phyloP scores from a whole-genome alignment of 2,329 filamentous ascomycete genomes.

The Penicillium sp. region DNA sequence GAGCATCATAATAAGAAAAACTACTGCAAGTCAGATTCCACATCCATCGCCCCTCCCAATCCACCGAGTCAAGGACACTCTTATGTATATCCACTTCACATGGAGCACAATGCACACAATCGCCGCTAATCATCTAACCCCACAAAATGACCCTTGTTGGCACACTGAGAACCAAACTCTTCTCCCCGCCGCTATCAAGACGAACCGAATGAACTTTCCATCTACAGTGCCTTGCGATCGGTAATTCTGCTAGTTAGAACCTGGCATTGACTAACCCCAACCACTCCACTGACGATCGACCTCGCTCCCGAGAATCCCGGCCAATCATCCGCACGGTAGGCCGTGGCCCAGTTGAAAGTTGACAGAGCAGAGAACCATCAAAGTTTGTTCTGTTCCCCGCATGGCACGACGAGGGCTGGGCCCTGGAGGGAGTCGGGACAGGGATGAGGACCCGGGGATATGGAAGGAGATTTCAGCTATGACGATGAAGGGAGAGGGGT shows the following conservation, averaged over 20 bases:
- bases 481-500: neutral
- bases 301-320: neutral
- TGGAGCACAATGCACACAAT: neutral
- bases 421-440: neutral
- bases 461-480: neutral
- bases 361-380: conserved; percentile 2
- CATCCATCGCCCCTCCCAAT: neutral
- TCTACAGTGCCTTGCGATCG: neutral
- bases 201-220: neutral
- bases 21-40: neutral
- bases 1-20: neutral
- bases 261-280: neutral
- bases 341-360: neutral
- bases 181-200: neutral
- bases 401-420: neutral
- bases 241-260: neutral
- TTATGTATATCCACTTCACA: neutral
- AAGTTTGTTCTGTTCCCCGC: conserved; percentile 7
- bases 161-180: neutral
- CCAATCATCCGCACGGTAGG: conserved; percentile 2
- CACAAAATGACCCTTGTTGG: neutral
- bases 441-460: neutral
- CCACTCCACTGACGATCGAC: neutral
- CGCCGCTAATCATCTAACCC: neutral
- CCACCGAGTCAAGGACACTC: neutral